Base-by-base conservation (phyloP, 2,329 filamentous ascomycete genomes). In the Ophiostoma triangulosporum region DNA sequence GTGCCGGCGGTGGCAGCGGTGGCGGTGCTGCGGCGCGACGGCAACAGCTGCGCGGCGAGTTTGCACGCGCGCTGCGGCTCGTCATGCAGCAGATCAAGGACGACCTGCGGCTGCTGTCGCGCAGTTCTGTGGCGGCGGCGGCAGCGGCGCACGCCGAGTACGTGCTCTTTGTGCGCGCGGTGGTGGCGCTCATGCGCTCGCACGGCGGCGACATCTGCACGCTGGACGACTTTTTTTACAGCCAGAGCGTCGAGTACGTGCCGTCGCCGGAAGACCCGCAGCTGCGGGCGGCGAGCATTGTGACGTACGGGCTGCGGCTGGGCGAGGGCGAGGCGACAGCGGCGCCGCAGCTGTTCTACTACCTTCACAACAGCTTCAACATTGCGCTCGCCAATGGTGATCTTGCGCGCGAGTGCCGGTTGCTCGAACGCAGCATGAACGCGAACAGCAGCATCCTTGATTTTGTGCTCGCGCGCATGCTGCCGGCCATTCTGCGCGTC, bases 351-450 rank as follows among this genome's bases (percentile, higher is more conserved):
- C 68, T 81, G 3, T 81, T 81, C 60, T 75, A 74, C 62, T 76
- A 78, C 54, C 66, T 81, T 2, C 74, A 73, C 60, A 76, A 76
- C 58, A 78, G 74, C 62, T 78, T 78, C 62, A 79, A 78, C 60
- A 65, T 74, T 51, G 74, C 76, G 0, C 62, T 81, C 3, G 69
- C 70, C 43, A 74, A 74, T 54, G 67, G 72, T 54, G 70, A 68
- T 50, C 66, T 80, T n/a, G 61, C 61, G 6, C 68, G 73, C 6
- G 74, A 80, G 59, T 63, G 68, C 27, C 59, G 54, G 5, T 71
- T 79, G 50, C 59, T 81, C 20, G 64, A 64, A 33, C 67, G 67
- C 52, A 74, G 73, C n/a, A 72, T 80, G 71, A 65, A 14, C 29
- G 50, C 62, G n/a, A 68, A 74, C 38, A 48, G 57, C 6, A n/a